Base-by-base conservation (phyloP, 352 stramenopile species). In the Paralagenidium karlingii region DNA sequence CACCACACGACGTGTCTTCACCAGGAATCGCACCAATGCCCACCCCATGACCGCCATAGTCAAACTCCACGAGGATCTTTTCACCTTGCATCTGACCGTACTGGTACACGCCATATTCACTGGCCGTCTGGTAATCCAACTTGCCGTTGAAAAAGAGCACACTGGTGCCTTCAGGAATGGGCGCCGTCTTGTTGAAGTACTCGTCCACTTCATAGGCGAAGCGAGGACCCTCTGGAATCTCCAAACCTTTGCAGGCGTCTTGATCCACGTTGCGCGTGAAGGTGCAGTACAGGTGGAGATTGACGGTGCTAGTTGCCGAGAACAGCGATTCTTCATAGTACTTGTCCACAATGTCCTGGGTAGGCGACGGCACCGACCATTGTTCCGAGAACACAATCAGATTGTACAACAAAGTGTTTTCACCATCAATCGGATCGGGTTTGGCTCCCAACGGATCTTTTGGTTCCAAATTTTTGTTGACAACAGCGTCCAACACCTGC, bases 11-110 rank as follows among this genome's bases (percentile, higher is more conserved):
- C 3, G 46, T 47, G 21, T 70, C 53, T 5, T 67, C 31, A 26
- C 26, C 13, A 16, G 47, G 49, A 11, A 57, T 65, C 18, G 59
- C 24, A 18, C 42, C 50, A 7, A 63, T 34, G 18, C 60, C 50
- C 10, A 54, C 58, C 8, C 55, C 51, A 32, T 76, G 66, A 13
- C 29, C 55, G 5, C 57, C 66, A 39, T 61, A 58, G 2, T 73
- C 57, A 31, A 68, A 76, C 24, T 63, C 44, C 9, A 75, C 25
- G 3, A 73, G 42, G 45, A 69, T 53, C 24, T 73, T 73, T 2
- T 50, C 40, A 2, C 55, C 40, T 19, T 39, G 24, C 13, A 64
- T 44, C 5, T 49, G 37, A 0, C 42, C 42, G 40, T 49, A 60
- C 28, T 68, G 49, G 16, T 54, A 27, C 21, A 43, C 31, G 13